Percentiles rank a stretch among this genome's conserved stretches.
phyloP scores from a whole-genome alignment of 2,329 filamentous ascomycete species.

The Aspergillus pseudotamarii region DNA sequence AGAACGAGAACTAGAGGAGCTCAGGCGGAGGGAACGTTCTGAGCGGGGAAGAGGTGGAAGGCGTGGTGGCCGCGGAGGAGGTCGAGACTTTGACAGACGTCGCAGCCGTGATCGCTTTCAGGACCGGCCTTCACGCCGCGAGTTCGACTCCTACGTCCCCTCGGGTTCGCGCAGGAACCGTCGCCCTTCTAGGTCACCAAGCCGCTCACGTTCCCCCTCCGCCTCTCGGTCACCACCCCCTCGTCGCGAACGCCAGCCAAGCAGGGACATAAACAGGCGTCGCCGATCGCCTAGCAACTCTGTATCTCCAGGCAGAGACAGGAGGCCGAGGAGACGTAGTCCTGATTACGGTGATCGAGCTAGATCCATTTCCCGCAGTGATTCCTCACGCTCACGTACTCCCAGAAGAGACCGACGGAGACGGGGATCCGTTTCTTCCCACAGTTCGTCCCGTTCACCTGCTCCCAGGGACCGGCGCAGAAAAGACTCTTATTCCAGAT shows the following conservation, averaged over 20 bases:
- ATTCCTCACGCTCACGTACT: slow-evolving; percentile 58
- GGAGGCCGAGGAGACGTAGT: slow-evolving; percentile 39
- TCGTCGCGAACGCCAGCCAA: slow-evolving; percentile 30
- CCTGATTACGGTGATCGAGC: slow-evolving; percentile 50
- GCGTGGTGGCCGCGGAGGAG: slow-evolving; percentile 38
- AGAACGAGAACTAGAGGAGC: slow-evolving; percentile 69
- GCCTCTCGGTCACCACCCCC: slow-evolving; percentile 35
- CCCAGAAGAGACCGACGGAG: slow-evolving; percentile 52
- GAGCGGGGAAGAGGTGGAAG: slow-evolving; percentile 43
- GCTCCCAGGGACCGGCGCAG: slow-evolving; percentile 33
- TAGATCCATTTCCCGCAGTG: slow-evolving; percentile 52
- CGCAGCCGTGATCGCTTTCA: slow-evolving; percentile 51
- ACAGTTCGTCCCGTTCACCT: slow-evolving; percentile 41
- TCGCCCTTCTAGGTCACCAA: slow-evolving; percentile 37
- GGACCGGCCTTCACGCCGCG: slow-evolving; percentile 52
- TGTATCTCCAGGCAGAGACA: slow-evolving; percentile 41
- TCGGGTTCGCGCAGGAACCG: slow-evolving; percentile 44
- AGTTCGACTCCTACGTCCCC: slow-evolving; percentile 62
- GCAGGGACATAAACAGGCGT: slow-evolving; percentile 32
- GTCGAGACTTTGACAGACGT: slow-evolving; percentile 52
- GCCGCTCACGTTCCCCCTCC: slow-evolving; percentile 37
- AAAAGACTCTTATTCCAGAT: slow-evolving; percentile 39
- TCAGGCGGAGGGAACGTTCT: slow-evolving; percentile 60
- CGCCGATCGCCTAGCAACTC: slow-evolving; percentile 41
- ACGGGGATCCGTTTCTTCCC: slow-evolving; percentile 43